Base-by-base conservation (phyloP, 2,329 filamentous ascomycete species). In the Sordariomycetes sp. region DNA sequence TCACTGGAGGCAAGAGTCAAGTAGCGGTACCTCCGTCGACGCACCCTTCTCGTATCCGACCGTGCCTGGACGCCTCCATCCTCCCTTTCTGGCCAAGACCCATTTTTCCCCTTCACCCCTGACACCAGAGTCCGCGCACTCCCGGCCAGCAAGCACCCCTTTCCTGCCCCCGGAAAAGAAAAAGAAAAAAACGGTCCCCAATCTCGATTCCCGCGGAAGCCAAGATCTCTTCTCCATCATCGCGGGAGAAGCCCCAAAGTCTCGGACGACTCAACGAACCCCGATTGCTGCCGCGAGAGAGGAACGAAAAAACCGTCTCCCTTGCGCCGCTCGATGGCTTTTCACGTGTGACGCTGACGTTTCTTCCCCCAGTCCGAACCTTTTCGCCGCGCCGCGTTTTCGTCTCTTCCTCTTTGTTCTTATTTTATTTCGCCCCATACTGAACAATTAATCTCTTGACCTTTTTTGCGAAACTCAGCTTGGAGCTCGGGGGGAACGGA, bases 301-400 rank as follows among this genome's bases (percentile, higher is more conserved):
- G n/a, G 6, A n/a, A n/a, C 8, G 39, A 8, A 32, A 32, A 32
- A 32, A 54, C 25, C 28, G 15, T n/a, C 34, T 7, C 25, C 52
- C 20, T 28, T 51, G n/a, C 32, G 36, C 54, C 24, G 39, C 39
- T 55, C 39, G 28, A 55, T 55, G 54, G 54, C 54, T 34, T n/a
- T 55, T 39, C 54, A 42, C 39, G 54, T 39, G 24, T 42, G 20
- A 55, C 54, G 13, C 39, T 45, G 39, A 45, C 39, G 28, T 32
- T 32, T 45, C 15, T 7, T 17, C n/a, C 17, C 10, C 39, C 39
- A n/a, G 3, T 45, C 36, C 45, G 20, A 28, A 36, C 22, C n/a
- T 24, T 35, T n/a, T 20, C 32, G 54, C 54, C 45, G 32, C 54
- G 54, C 32, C 36, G 45, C 28, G 28, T 55, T 45, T 55, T 32